Evolutionary conservation across 129 eudicot genomes (phyloP), one percentile per base, ranked within the genome.

Genomic region (Centrapalus pauciflorus): DNA sequence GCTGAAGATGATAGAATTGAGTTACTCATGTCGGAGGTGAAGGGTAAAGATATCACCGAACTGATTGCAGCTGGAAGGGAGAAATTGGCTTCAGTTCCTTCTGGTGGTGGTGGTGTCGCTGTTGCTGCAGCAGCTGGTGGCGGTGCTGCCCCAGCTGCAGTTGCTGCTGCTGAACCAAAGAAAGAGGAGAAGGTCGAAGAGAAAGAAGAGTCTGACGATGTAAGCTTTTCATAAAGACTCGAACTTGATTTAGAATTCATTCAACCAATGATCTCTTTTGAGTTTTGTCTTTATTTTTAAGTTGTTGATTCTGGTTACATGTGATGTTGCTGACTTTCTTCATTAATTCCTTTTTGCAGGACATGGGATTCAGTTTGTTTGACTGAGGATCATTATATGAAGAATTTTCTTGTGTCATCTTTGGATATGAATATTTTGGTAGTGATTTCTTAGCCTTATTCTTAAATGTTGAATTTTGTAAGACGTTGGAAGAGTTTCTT

Each of bases 21-120:
- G 59, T 72, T 84, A 71, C 80, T 87, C 12, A 48, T 87, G 76
- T 77, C 87, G 1, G 78, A 79, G 69, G 81, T 76, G 0, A 79
- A 78, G 71, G 95, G 83, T 23, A 87, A 84, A 55, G 87, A 84
- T 37, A 76, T 87, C 61, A 71, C 80, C 0, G 95, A 87, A 28
- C 40, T 87, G 72, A 73, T 73, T 60, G 79, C 79, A 17, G 12
- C 79, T 10, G 83, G 83, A 32, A 73, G 83, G 71, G 83, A 73
- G 37, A 78, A 78, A 61, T 51, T 78, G 55, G 83, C 83, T 60
- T 78, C 83, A 1, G 83, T 78, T 49, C 83, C 83, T 2, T 73
- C 83, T 20, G 83, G 83, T 16, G 79, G 82, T 0, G 78, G 78
- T 48, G 78, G 59, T 58, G 82, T 54, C 34, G 82, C 62, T 3